Evolutionary conservation across 192 early-diverging fungal species (phyloP), one percentile per base, ranked within the genome.

Genomic region (Coemansia sp.): DNA sequence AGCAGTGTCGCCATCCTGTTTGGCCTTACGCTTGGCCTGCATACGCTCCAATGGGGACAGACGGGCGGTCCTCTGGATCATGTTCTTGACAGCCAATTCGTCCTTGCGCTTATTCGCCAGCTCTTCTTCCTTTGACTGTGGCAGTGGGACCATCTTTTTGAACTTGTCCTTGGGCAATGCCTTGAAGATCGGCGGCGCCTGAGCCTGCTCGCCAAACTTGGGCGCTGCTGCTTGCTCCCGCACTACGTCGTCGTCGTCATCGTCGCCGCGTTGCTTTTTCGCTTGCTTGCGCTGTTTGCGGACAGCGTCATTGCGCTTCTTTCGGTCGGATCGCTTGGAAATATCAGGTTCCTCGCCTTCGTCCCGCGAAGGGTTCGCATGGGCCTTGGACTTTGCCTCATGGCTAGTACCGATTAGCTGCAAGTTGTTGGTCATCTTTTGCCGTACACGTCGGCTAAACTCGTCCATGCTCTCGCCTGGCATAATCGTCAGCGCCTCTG

Each of bases 101-200:
- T 79, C 77, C 55, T 65, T 72, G 12, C 38, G 50, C 53, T 79
- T 84, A 16, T 49, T 61, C 10, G 71, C 68, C 13, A 20, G 29
- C 18, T 50, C 52, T 50, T 66, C 81, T 39, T 84, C 77, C 64
- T 65, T 70, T 1, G 77, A 74, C 11, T 76, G 65, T 1, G 81
- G 71, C 65, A 84, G 27, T 13, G 81, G 81, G 8, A 84, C 71
- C 68, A 74, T 73, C 52, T 76, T 79, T 39, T 84, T 84, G 49
- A 79, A 71, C 71, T 31, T 70, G 55, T 73, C 77, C 50, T 79
- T 84, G 18, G 82, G 82, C 40, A 84, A 29, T 2, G 82, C 62
- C 58, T 62, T 75, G 61, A 84, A 84, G 5, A 84, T 50, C 41
- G 82, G 82, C 47, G 82, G 82, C 1, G 82, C 82, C 29, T 79